Conservation (phyloP, 495 filamentous ascomycete genomes). For the Acidiella bohemica region DNA sequence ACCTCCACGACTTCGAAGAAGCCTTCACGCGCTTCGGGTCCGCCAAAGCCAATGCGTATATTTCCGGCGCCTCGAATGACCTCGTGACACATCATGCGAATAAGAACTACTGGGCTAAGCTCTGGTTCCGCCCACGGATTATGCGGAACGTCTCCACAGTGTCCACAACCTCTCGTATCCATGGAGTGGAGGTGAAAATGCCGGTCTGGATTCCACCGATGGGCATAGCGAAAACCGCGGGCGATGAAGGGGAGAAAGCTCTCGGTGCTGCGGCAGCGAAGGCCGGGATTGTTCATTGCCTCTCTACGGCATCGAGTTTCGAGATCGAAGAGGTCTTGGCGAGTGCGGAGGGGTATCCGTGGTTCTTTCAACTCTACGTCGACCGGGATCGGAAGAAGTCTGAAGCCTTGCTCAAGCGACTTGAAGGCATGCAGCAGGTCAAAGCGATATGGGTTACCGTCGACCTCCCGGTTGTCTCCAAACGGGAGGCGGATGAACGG, state of each 20-base stretch:
- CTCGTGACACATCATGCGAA: constrained; percentile 50
- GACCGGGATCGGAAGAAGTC: constrained; percentile 52
- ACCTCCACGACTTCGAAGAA: constrained; percentile 50
- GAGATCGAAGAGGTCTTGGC: constrained; percentile 44
- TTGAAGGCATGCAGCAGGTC: constrained; percentile 16
- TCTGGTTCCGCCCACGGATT: constrained; percentile 61
- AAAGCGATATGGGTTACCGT: constrained; percentile 29
- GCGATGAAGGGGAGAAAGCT: constrained; percentile 58
- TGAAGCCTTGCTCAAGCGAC: constrained; percentile 39
- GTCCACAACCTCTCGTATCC: constrained; percentile 43
- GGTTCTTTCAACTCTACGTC: constrained; percentile 78
- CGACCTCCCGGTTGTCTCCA: constrained; percentile 27
- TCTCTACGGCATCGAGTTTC: constrained; percentile 60
- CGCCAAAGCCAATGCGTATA: constrained; percentile 71
- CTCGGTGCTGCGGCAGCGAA: constrained; percentile 36
- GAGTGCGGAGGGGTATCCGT: constrained; percentile 22
- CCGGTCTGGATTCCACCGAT: constrained; percentile 66
- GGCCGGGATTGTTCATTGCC: constrained; percentile 17
- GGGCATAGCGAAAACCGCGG: constrained; percentile 58
- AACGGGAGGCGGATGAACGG: constrained; percentile 28
- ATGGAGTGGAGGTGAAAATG: constrained; percentile 43
- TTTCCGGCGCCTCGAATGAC: constrained; percentile 70
- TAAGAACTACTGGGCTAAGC: constrained; percentile 43
- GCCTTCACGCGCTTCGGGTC: constrained; percentile 49
- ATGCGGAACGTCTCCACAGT: constrained; percentile 51